Base-by-base conservation (phyloP, 2,329 filamentous ascomycete genomes). In the Ceratocystis diversiconidia region DNA sequence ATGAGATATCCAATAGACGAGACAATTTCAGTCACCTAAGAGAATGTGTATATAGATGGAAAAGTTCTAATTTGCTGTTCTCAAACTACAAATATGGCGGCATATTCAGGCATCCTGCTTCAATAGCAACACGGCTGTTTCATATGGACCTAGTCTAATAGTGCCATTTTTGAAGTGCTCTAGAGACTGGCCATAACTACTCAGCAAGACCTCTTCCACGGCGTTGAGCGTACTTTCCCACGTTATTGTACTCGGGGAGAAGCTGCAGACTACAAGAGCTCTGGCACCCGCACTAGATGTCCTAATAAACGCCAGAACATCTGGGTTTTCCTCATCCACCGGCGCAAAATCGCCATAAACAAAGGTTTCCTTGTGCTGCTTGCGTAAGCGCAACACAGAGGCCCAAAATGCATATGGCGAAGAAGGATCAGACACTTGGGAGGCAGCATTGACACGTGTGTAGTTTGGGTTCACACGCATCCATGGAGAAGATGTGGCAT, bases 401-500 rank as follows among this genome's bases (percentile, higher is more conserved):
- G 80, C 79, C 79, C 86, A 91, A 73, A 83, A 87, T 67, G 78
- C 74, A 71, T 85, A 82, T 22, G 85, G 79, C 6, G 81, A 85
- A 5, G 76, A 71, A 1, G 71, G 71, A 67, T 82, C 76, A 2
- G 70, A 71, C 2, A 77, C 71, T 72, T 88, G 83, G 0, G 75
- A 70, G 1, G 78, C 79, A 32, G 83, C 86, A 71, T 91, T 91
- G 74, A 86, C 77, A n/a, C 76, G 73, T 1, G 72, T 72, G 72
- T 84, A 85, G 71, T 84, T 80, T 65, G 85, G 81, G 71, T 89
- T 85, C 48, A 85, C 80, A 15, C 81, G 79, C 82, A 90, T 90
- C 88, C 88, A 91, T 1, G 87, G 85, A 64, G 77, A 78, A 3
- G 62, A 43, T 43, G 62, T 28, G n/a, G 48, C 36, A 19, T 72